A percentile compares a stretch with the other conserved stretches of the same genome.
phyloP scores from a whole-genome alignment of 306 rosid genomes.

The Quercus bicolor region DNA sequence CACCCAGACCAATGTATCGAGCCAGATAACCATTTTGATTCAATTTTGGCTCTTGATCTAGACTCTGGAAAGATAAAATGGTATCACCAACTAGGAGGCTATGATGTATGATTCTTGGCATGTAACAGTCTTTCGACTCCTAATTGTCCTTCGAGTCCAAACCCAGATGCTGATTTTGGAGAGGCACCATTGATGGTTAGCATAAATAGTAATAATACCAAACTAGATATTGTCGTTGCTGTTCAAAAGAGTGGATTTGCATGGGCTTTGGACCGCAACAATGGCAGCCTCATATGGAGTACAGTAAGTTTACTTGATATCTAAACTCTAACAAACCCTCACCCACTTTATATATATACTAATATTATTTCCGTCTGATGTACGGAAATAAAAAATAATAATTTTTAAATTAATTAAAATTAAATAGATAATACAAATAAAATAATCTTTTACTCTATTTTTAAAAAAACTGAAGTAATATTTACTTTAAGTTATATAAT shows the following conservation, averaged over 20 bases:
- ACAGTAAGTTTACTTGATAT: slow-evolving; percentile 21
- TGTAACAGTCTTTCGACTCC: slow-evolving; percentile 36
- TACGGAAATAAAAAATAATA: no score
- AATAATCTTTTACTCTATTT: no score
- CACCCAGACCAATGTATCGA: slow-evolving; percentile 44
- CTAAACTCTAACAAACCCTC: no score
- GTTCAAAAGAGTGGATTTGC: slow-evolving; percentile 67
- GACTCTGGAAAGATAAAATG: slow-evolving; percentile 43
- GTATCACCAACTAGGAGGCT: slow-evolving; percentile 63
- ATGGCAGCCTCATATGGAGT: slow-evolving; percentile 42
- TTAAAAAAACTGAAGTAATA: no score
- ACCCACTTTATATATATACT: no score
- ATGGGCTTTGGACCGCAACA: slow-evolving; percentile 55
- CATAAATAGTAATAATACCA: slow-evolving; percentile 16
- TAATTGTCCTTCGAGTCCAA: slow-evolving; percentile 46
- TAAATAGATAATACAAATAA: no score
- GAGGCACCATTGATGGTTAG: slow-evolving; percentile 61
- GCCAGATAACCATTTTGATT: slow-evolving; percentile 49
- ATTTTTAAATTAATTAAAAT: no score
- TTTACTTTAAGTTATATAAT: no score
- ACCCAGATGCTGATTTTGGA: slow-evolving; percentile 51
- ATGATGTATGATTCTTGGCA: slow-evolving; percentile 57
- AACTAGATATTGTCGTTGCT: slow-evolving; percentile 44
- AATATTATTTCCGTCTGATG: no score
- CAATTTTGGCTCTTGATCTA: slow-evolving; percentile 61